A percentile compares a stretch with the other conserved stretches of the same genome.
phyloP scores from a whole-genome alignment of 257 asterid genomes.

The Pogostemon cablin region DNA sequence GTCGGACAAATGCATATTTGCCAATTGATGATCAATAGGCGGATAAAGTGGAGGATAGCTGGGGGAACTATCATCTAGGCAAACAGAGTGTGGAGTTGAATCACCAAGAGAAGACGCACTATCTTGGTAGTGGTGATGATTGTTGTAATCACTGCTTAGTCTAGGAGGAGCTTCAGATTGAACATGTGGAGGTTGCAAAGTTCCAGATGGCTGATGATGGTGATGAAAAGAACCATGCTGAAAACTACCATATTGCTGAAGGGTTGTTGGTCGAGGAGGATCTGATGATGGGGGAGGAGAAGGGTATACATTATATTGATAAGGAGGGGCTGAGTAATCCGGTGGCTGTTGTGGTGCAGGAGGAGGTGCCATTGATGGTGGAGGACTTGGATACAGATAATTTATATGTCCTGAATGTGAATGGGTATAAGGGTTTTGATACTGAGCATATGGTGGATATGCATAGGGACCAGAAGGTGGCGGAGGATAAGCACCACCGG shows the following conservation, averaged over 20 bases:
- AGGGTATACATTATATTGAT: constrained; percentile 56
- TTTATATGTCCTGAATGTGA: constrained; percentile 45
- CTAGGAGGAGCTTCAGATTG: constrained; percentile 47
- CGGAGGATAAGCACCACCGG: constrained; percentile 33
- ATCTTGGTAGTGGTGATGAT: constrained; percentile 44
- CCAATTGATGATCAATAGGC: constrained; percentile 65
- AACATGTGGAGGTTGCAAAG: constrained; percentile 46
- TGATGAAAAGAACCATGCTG: constrained; percentile 47
- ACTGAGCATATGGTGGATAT: constrained; percentile 59
- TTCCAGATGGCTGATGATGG: constrained; percentile 55
- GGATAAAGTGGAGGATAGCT: constrained; percentile 64
- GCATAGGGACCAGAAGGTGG: constrained; percentile 42
- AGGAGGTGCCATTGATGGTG: constrained; percentile 44
- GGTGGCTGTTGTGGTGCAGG: constrained; percentile 41
- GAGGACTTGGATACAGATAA: constrained; percentile 45
- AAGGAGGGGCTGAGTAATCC: constrained; percentile 47
- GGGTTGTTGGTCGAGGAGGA: constrained; percentile 39
- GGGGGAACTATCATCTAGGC: constrained; percentile 36
- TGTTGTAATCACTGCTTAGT: constrained; percentile 30
- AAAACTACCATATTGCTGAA: constrained; percentile 51
- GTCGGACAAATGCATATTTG: constrained; percentile 56
- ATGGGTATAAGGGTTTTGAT: constrained; percentile 52
- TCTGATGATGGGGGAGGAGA: constrained; percentile 36
- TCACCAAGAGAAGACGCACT: constrained; percentile 44
- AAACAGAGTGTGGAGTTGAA: constrained; percentile 38